These are phyloP conservation scores for Sesbania bispinosa DNA, from an alignment of 306 rosid species.

Conservation along the genomic window DNA sequence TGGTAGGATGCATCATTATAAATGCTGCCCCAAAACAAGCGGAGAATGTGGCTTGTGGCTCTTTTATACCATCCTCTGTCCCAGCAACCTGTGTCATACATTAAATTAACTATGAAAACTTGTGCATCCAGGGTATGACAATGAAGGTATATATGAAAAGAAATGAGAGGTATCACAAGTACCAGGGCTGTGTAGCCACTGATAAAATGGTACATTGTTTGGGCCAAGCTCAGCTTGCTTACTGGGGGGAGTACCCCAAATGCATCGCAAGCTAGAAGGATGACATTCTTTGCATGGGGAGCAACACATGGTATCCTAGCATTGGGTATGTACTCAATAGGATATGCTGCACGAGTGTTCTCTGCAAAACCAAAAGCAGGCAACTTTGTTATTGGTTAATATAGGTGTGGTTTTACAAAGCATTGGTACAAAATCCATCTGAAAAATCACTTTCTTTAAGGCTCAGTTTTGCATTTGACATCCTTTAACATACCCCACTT, in stretches of 20 bases:
- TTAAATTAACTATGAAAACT: neutral
- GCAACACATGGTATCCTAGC: constrained; percentile 77
- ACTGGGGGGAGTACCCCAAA: constrained; percentile 87
- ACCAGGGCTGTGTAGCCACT: constrained; percentile 90
- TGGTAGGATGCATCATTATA: constrained; percentile 86
- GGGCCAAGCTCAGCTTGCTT: constrained; percentile 83
- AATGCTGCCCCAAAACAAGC: constrained; percentile 89
- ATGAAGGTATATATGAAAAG: neutral
- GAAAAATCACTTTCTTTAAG: neutral
- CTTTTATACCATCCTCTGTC: constrained; percentile 79
- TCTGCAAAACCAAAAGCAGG: constrained; percentile 42
- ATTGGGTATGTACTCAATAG: constrained; percentile 80
- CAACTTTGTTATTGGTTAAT: neutral
- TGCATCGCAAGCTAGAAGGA: constrained; percentile 82
- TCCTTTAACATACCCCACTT: neutral
- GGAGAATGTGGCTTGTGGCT: constrained; percentile 84
- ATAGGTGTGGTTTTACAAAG: neutral
- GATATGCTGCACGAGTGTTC: constrained; percentile 85
- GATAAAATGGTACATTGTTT: constrained; percentile 89
- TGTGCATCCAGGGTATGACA: neutral
- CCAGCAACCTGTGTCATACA: constrained; percentile 61
- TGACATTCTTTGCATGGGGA: constrained; percentile 74
- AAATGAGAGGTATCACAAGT: constrained; percentile 13
- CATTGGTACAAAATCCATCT: neutral
- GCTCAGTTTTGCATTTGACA: neutral